These are phyloP conservation scores for Capronia americana DNA, from an alignment of 2,329 filamentous ascomycete species.

Conservation along the genomic window DNA sequence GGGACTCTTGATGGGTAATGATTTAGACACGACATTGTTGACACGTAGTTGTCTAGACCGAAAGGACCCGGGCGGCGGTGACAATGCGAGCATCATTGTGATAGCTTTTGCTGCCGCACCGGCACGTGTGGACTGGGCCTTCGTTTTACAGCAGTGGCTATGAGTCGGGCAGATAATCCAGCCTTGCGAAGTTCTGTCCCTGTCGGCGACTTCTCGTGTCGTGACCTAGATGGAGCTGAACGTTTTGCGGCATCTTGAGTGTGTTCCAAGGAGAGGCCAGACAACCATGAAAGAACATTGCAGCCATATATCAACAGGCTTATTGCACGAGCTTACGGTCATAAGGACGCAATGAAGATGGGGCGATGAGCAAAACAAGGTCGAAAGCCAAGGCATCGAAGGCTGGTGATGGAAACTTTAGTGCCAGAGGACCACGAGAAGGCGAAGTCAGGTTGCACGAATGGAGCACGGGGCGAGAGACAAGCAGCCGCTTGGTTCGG, in stretches of 20 bases:
- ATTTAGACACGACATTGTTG: conserved; percentile 13
- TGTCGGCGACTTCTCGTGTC: not conserved
- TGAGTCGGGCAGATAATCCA: conserved; percentile 20
- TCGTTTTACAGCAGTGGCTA: not conserved
- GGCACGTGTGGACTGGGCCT: conserved; percentile 2
- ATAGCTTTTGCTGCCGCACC: not conserved
- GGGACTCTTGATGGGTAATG: conserved; percentile 16
- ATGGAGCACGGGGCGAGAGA: conserved; percentile 31
- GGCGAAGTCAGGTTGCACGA: conserved; percentile 19
- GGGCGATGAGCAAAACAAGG: not conserved
- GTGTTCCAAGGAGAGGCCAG: not conserved
- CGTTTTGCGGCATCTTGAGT: conserved; percentile 19
- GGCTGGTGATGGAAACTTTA: not conserved
- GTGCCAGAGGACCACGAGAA: conserved; percentile 1
- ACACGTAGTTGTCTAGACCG: conserved; percentile 13
- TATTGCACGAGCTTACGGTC: conserved; percentile 8
- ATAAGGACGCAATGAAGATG: not conserved
- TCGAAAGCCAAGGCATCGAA: conserved; percentile 6
- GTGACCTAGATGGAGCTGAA: not conserved
- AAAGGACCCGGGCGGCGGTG: conserved; percentile 7
- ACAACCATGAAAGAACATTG: not conserved
- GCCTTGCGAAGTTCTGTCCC: not conserved
- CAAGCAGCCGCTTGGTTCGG: conserved; percentile 29
- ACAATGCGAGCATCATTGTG: conserved; percentile 24
- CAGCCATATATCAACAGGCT: conserved; percentile 9